Conservation (phyloP, 1,284 basidiomycete genomes). For the Cryptococcus sp. region DNA sequence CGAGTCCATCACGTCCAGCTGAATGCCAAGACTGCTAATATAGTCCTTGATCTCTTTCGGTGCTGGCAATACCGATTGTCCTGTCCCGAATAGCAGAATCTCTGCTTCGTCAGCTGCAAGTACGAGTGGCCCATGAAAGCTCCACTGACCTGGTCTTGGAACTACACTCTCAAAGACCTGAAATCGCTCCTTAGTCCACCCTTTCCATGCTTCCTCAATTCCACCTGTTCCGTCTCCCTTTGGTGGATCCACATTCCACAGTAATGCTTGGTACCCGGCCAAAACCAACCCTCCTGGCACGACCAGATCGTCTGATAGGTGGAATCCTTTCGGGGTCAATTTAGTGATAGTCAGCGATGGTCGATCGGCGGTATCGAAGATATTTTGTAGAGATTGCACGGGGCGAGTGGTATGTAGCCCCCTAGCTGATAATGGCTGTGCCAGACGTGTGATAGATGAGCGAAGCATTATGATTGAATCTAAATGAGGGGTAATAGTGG, state of each 20-base stretch:
- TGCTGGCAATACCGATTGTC: slow-evolving; percentile 64
- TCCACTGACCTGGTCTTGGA: slow-evolving; percentile 73
- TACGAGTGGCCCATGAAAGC: neutral
- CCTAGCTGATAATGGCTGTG: too few species aligned
- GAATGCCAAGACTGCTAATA: slow-evolving; percentile 74
- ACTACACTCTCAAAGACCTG: slow-evolving; percentile 73
- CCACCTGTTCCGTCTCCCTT: slow-evolving; percentile 48
- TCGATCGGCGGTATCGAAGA: neutral
- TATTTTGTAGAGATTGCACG: neutral
- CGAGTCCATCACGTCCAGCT: slow-evolving; percentile 90
- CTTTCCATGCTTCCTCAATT: slow-evolving; percentile 44
- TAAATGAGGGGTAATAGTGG: neutral
- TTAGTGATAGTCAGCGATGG: slow-evolving; percentile 30
- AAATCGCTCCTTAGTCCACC: slow-evolving; percentile 70
- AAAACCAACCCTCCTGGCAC: slow-evolving; percentile 75
- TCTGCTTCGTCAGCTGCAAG: slow-evolving; percentile 55
- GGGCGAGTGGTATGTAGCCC: neutral
- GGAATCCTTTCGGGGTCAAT: slow-evolving; percentile 44
- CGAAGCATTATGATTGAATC: neutral
- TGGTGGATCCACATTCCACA: slow-evolving; percentile 78
- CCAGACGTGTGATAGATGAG: too few species aligned
- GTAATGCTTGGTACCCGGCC: slow-evolving; percentile 75
- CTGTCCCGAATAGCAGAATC: slow-evolving; percentile 85
- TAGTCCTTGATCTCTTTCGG: slow-evolving; percentile 66
- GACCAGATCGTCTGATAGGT: slow-evolving; percentile 60